phyloP scores from a whole-genome alignment of 2,329 filamentous ascomycete species.

The Stemphylium beticola region DNA sequence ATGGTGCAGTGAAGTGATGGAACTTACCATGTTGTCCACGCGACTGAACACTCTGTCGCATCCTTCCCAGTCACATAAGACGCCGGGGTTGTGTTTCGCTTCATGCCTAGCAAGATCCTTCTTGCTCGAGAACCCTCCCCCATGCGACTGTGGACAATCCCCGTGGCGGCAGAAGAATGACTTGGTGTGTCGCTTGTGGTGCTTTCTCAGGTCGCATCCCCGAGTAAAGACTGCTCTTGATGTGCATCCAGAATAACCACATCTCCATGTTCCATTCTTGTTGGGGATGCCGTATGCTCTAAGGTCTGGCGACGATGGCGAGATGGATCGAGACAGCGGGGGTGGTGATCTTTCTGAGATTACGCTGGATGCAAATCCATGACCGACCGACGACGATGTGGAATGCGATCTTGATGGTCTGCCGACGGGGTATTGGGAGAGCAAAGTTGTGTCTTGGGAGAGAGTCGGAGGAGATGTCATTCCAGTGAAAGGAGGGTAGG shows the following conservation, averaged over 20 bases:
- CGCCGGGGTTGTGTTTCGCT: conserved; percentile 67
- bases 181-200: conserved; percentile 68
- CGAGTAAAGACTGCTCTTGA: conserved; percentile 64
- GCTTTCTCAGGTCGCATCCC: conserved; percentile 67
- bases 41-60: conserved; percentile 66
- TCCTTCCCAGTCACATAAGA: conserved; percentile 64
- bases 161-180: conserved; percentile 65
- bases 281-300: conserved; percentile 53
- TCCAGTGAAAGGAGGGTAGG: conserved; percentile 41
- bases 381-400: conserved; percentile 38
- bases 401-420: conserved; percentile 45
- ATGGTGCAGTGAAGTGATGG: neutral
- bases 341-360: conserved; percentile 41
- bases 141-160: conserved; percentile 62
- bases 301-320: conserved; percentile 49
- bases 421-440: conserved; percentile 27
- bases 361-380: conserved; percentile 34
- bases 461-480: conserved; percentile 35
- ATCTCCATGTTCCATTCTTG: conserved; percentile 61
- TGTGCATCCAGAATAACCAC: conserved; percentile 65
- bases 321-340: conserved; percentile 46
- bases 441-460: conserved; percentile 31
- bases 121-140: conserved; percentile 67
- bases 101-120: conserved; percentile 68
- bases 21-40: conserved; percentile 65